Base-by-base conservation (phyloP, 2,329 filamentous ascomycete species). In the Trichophyton verrucosum region DNA sequence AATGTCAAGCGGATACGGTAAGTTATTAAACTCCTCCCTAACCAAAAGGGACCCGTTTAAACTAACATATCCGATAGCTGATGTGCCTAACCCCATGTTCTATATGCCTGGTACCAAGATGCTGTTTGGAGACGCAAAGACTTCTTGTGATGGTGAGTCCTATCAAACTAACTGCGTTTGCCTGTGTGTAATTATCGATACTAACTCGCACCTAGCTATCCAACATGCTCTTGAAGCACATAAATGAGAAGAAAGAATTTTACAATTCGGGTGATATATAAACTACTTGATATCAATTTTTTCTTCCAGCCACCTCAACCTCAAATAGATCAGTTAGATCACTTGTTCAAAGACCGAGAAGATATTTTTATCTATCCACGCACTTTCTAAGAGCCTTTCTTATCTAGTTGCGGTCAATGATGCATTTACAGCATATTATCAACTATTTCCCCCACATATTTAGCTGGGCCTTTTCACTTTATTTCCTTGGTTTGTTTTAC, bases 41-140 rank as follows among this genome's bases (percentile, higher is more conserved):
- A 20, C 13, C 2, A 38, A 30, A 30, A 30, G 1, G 6, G 27
- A 6, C 27, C 6, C 6, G 27, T 30, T 27, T 30, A 30, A n/a
- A 42, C 46, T 60, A 53, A 57, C 58, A 6, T 40, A 5, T 57
- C n/a, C 7, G 30, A 4, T 66, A 88, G 87, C 91, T 20, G 90
- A 96, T 74, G 89, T 96, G 8, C 88, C 87, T 9, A 96, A 96
- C 70, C 90, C 91, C 0, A 91, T 96, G 89, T 94, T 95, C 74
- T 94, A 86, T 74, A 92, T 91, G 87, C 86, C 88, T 2, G 87
- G 87, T 58, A 91, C 90, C 1, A 88, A 87, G 76, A 96, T 95
- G 91, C 73, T 96, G 62, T 95, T 96, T 75, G 90, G 91, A 27
- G 91, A 96, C 76, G 91, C 91, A 20, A 92, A 89, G 76, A 81